Conservation (phyloP, 345 rosid genomes). For the Rubroshorea leprosula region DNA sequence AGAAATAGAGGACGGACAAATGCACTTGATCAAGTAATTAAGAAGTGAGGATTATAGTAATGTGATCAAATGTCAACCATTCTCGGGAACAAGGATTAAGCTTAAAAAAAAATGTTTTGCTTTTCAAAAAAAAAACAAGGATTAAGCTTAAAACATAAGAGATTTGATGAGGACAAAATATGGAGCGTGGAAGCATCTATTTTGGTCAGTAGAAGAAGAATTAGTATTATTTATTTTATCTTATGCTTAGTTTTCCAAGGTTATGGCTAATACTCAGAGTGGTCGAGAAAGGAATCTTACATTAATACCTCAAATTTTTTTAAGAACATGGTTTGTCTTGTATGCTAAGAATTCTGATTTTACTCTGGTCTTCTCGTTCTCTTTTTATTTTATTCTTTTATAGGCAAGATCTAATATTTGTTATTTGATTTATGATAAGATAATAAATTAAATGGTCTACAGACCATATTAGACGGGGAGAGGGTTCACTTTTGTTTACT, state of each 20-base stretch:
- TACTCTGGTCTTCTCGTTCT: not conserved
- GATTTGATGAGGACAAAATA: conserved; percentile 15
- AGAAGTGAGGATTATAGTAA: conserved; percentile 13
- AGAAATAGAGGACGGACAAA: conserved; percentile 15
- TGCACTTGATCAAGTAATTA: not conserved
- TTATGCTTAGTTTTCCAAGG: conserved; percentile 19
- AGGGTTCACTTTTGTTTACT: no score
- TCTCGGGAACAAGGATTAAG: conserved; percentile 25
- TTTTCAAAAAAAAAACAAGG: no score
- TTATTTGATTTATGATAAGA: no score
- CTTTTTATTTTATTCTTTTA: no score
- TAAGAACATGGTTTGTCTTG: not conserved
- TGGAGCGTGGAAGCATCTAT: conserved; percentile 21
- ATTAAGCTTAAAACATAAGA: not conserved
- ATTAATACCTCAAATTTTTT: conserved; percentile 22
- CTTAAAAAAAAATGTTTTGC: no score
- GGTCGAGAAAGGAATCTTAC: conserved; percentile 27
- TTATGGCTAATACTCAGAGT: conserved; percentile 7
- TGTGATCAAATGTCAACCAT: conserved; percentile 28
- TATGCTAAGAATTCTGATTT: not conserved
- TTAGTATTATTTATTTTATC: conserved; percentile 4
- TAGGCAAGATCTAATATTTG: no score
- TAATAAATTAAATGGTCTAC: no score
- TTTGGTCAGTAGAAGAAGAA: conserved; percentile 11
- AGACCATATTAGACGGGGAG: no score